Conservation (phyloP, 176 grass and related monocot species). For the Rhynchospora breviuscula region DNA sequence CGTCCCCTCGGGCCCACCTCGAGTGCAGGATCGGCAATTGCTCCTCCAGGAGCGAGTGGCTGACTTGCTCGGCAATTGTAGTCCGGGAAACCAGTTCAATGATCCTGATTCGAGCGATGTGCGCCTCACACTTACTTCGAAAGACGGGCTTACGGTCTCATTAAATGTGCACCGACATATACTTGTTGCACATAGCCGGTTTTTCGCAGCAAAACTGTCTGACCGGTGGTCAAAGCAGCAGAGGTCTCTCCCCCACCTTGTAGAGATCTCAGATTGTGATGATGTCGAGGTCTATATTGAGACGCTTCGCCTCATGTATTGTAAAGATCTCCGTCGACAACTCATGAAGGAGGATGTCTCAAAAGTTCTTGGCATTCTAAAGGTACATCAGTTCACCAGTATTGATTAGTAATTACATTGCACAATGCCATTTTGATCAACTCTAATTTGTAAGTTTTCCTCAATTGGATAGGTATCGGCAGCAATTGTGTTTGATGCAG, state of each 20-base stretch:
- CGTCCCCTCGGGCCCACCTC: conserved; percentile 21
- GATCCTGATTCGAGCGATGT: conserved; percentile 80
- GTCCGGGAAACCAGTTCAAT: conserved; percentile 92
- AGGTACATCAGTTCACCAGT: conserved; percentile 28
- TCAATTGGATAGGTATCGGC: conserved; percentile 49
- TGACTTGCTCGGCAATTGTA: conserved; percentile 73
- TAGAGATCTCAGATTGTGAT: conserved; percentile 98
- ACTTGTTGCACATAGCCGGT: conserved; percentile 78
- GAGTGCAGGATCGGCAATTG: conserved; percentile 52
- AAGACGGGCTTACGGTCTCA: conserved; percentile 73
- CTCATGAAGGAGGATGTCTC: conserved; percentile 87
- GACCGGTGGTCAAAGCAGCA: conserved; percentile 98
- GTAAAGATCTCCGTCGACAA: conserved; percentile 81
- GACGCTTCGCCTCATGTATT: conserved; percentile 95
- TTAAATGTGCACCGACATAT: conserved; percentile 85
- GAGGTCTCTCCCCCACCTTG: conserved; percentile 74
- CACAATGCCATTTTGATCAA: not conserved
- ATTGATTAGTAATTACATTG: not conserved
- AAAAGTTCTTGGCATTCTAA: conserved; percentile 92
- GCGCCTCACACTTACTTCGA: conserved; percentile 72
- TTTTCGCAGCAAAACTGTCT: conserved; percentile 91
- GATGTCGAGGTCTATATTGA: conserved; percentile 93
- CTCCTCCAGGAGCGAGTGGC: conserved; percentile 77
- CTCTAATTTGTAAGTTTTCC: conserved; percentile 11
- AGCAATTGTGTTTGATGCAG: conserved; percentile 80